A percentile compares a stretch with the other conserved stretches of the same genome.
phyloP scores from a whole-genome alignment of 805 yeast species.

The Tetrapisispora namnaoensis region DNA sequence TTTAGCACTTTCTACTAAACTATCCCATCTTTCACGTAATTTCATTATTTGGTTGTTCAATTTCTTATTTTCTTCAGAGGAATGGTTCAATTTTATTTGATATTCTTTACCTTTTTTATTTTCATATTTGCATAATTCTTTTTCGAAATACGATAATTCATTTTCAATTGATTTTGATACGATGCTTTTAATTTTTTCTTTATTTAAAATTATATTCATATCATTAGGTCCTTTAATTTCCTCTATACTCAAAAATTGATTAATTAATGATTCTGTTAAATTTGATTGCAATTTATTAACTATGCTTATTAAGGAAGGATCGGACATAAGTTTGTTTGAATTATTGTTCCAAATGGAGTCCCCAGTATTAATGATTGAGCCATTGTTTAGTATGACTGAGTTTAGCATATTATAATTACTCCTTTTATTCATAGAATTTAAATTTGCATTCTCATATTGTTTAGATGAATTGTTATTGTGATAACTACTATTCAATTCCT shows the following conservation, averaged over 20 bases:
- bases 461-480: neutral
- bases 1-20: slow-evolving; percentile 53
- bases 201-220: neutral
- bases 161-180: slow-evolving; percentile 4
- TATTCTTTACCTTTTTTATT: slow-evolving; percentile 27
- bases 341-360: slow-evolving; percentile 2
- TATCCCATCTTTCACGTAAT: slow-evolving; percentile 56
- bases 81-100: slow-evolving; percentile 30
- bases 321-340: slow-evolving; percentile 4
- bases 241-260: neutral
- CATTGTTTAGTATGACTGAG: slow-evolving; percentile 6
- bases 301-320: slow-evolving; percentile 13
- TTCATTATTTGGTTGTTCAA: slow-evolving; percentile 42
- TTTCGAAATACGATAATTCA: slow-evolving; percentile 23
- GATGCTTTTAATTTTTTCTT: neutral
- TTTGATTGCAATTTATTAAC: slow-evolving; percentile 16
- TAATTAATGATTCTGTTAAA: slow-evolving; percentile 1
- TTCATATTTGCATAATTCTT: slow-evolving; percentile 34
- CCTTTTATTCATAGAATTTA: slow-evolving; percentile 11
- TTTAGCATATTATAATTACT: slow-evolving; percentile 15
- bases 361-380: neutral
- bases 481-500: slow-evolving; percentile 9
- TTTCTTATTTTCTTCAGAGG: slow-evolving; percentile 34
- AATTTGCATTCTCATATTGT: neutral
- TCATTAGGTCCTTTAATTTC: neutral